Percentiles rank a stretch among this genome's conserved stretches.
These are phyloP conservation scores for Paraurostyla sp. DNA, from an alignment of 73 alveolate genomes.

Conservation along the genomic window DNA sequence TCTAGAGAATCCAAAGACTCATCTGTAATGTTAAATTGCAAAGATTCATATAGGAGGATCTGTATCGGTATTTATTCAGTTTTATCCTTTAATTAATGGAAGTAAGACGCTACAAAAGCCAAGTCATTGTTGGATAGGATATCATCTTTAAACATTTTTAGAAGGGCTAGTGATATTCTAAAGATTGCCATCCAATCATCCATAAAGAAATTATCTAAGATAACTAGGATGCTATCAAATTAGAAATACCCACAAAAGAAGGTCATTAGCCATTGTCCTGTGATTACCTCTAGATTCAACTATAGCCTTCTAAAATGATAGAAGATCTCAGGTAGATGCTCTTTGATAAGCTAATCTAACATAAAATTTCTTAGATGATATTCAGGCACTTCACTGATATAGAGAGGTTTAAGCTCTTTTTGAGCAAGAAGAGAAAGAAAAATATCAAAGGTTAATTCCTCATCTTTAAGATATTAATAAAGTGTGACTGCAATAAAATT, in stretches of 20 bases:
- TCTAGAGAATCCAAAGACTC: neutral
- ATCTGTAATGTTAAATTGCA: neutral
- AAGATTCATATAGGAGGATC: conserved; percentile 7
- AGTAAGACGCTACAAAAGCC: conserved; percentile 27
- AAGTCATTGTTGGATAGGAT: neutral
- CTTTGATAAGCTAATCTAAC: conserved; percentile 32
- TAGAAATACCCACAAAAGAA: conserved; percentile 59
- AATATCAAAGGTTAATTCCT: conserved; percentile 84
- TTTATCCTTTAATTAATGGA: conserved; percentile 12
- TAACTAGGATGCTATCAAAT: neutral
- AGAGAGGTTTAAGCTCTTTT: conserved; percentile 49
- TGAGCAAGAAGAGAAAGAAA: conserved; percentile 72
- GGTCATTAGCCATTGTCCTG: conserved; percentile 74
- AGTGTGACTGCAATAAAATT: conserved; percentile 84
- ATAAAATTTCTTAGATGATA: conserved; percentile 50
- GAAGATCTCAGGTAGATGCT: conserved; percentile 57
- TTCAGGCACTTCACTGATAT: conserved; percentile 69
- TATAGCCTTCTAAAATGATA: conserved; percentile 45
- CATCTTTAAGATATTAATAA: conserved; percentile 66
- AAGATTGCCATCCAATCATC: conserved; percentile 55
- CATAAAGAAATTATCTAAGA: conserved; percentile 59
- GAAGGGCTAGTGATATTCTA: conserved; percentile 30
- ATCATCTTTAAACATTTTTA: conserved; percentile 27
- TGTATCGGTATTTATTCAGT: conserved; percentile 1
- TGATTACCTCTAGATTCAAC: conserved; percentile 36